A percentile compares a stretch with the other conserved stretches of the same genome.
phyloP scores from a whole-genome alignment of 306 rosid genomes.

The Coriaria nepalensis region DNA sequence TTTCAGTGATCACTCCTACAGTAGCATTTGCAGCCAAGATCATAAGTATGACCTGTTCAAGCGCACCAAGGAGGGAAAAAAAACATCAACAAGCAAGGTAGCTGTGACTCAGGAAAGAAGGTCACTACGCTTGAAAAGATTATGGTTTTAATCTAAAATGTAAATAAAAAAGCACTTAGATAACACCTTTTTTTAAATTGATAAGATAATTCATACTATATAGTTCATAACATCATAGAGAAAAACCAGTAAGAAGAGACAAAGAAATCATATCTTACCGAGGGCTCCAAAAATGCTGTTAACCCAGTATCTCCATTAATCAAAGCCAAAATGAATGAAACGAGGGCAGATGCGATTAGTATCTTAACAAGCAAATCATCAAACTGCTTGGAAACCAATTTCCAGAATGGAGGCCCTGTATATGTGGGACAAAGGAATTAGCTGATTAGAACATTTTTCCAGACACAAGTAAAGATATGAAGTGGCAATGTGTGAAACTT shows the following conservation, averaged over 20 bases:
- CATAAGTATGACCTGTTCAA: slow-evolving; percentile 71
- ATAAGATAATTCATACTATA: neutral
- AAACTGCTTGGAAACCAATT: slow-evolving; percentile 85
- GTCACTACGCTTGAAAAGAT: too few relatives aligned
- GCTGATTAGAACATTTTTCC: neutral
- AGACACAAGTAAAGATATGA: too few relatives aligned
- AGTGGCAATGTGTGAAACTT: too few relatives aligned
- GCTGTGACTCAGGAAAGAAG: too few relatives aligned
- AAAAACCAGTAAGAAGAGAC: slow-evolving; percentile 1
- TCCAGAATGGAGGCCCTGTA: slow-evolving; percentile 94
- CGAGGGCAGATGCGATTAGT: slow-evolving; percentile 69
- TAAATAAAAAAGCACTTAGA: too few relatives aligned
- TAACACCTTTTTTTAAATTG: neutral
- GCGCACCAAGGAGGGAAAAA: neutral
- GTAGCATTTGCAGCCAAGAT: slow-evolving; percentile 96
- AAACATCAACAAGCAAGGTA: neutral
- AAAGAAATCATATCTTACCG: slow-evolving; percentile 45
- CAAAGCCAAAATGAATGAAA: slow-evolving; percentile 77
- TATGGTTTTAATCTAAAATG: too few relatives aligned
- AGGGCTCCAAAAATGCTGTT: slow-evolving; percentile 94
- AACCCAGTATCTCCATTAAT: slow-evolving; percentile 89
- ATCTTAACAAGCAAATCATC: slow-evolving; percentile 95
- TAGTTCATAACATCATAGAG: neutral
- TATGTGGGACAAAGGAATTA: slow-evolving; percentile 11
- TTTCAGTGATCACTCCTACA: slow-evolving; percentile 93